A percentile compares a stretch with the other conserved stretches of the same genome.
Conservation (phyloP, 176 grass and related monocot genomes). For the Aegilops bicornis region DNA sequence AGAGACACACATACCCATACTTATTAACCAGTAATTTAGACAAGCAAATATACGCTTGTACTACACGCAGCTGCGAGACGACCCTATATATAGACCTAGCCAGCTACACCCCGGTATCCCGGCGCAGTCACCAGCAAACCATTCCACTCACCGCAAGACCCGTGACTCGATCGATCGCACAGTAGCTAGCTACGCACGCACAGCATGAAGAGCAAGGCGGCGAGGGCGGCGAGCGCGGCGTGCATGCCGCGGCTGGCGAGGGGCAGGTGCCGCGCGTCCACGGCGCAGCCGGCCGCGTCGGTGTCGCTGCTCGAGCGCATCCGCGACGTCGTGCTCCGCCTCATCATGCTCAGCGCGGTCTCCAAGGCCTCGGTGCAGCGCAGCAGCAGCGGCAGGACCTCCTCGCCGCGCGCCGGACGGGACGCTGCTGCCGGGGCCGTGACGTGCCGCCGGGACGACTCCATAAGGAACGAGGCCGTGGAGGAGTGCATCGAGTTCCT, state of each 20-base stretch:
- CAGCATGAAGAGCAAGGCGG: slow-evolving; percentile 24
- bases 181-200: neutral
- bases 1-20: neutral
- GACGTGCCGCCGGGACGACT: slow-evolving; percentile 52
- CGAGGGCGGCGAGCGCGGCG: slow-evolving; percentile 19
- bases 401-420: slow-evolving; percentile 1
- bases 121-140: neutral
- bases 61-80: neutral
- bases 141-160: neutral
- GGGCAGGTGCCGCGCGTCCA: slow-evolving; percentile 36
- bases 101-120: neutral
- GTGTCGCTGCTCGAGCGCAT: slow-evolving; percentile 64
- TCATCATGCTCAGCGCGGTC: slow-evolving; percentile 71
- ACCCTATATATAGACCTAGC: slow-evolving; percentile 25
- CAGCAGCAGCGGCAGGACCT: slow-evolving; percentile 11
- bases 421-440: neutral
- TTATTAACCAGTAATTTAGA: neutral
- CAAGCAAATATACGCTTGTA: neutral
- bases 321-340: slow-evolving; percentile 62
- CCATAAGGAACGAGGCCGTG: slow-evolving; percentile 54
- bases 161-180: neutral
- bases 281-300: slow-evolving; percentile 40
- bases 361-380: slow-evolving; percentile 33
- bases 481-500: slow-evolving; percentile 87
- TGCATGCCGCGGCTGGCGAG: slow-evolving; percentile 60